Evolutionary conservation across 805 yeast genomes (phyloP), one percentile per base, ranked within the genome.

Genomic region (Grigorovia yakushimaensis): DNA sequence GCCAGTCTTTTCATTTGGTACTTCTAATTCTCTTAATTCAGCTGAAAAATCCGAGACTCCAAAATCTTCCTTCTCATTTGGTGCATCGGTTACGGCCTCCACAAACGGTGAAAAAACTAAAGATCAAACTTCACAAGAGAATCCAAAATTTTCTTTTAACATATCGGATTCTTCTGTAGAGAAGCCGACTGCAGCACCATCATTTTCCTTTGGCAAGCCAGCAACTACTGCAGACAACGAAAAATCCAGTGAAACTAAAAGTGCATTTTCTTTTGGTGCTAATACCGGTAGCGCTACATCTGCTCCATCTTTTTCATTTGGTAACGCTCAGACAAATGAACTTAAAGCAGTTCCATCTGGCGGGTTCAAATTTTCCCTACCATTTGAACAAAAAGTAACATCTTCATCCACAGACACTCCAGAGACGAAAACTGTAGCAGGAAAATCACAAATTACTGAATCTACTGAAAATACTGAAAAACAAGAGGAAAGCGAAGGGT

Each of bases 401-500:
- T 23, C 52, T n/a, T 40, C 56, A 15, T 45, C 46, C 6, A 35
- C 59, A 4, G 47, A 17, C 71, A 66, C 20, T 73, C 30, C 71
- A 38, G 77, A 68, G 42, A 74, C 72, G 48, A 72, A 71, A 2
- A 71, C 71, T 39, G 73, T 72, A 4, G 73, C 71, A 39, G 78
- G 73, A 1, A 71, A 73, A 53, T 60, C 58, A 41, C 2, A 45
- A 8, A 52, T 36, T 2, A 65, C 65, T 48, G 70, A 37, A 17
- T 15, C 37, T 24, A 43, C 22, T 18, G 43, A 43, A 9, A 27
- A 13, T 27, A 20, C 24, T 9, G 21, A 41, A 37, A 44, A 11
- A 77, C 49, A 66, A 70, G 19, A 74, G 2, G 43, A 30, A n/a
- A 13, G 78, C 43, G 72, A 81, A 47, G 71, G 80, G 11, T 77